phyloP scores from a whole-genome alignment of 148 eudicot genomes.

The Bassia scoparia region DNA sequence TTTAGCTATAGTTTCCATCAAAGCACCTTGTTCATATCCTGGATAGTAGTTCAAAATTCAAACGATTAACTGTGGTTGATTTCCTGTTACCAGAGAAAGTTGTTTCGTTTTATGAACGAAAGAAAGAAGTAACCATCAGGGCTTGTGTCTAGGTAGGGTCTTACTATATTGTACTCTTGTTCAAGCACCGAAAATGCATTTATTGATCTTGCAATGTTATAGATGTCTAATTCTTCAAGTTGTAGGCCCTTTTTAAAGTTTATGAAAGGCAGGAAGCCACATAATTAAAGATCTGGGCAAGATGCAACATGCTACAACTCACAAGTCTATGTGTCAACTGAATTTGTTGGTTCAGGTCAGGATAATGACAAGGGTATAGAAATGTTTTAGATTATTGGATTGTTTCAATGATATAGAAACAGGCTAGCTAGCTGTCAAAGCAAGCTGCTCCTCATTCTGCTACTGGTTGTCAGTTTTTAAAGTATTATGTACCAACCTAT shows the following conservation, averaged over 20 bases:
- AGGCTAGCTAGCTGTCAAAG: constrained; percentile 10
- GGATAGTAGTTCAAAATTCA: not conserved
- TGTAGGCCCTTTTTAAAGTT: not conserved
- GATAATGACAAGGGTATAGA: constrained; percentile 14
- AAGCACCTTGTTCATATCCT: constrained; percentile 8
- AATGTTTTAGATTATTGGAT: not conserved
- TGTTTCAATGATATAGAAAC: constrained; percentile 3
- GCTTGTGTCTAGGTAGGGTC: not conserved
- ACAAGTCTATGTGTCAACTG: not conserved
- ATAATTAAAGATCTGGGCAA: not conserved
- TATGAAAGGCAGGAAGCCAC: constrained; percentile 2
- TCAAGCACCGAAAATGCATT: not conserved
- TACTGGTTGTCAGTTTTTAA: not conserved
- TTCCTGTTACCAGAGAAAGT: not conserved
- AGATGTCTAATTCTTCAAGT: constrained; percentile 16
- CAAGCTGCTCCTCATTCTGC: not conserved
- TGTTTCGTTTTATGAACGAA: not conserved
- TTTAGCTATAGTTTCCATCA: not conserved
- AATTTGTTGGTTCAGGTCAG: constrained; percentile 18
- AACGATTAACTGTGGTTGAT: not conserved
- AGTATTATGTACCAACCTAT: not conserved
- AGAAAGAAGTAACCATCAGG: constrained; percentile 1
- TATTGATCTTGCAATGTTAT: not conserved
- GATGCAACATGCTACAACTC: constrained; percentile 6
- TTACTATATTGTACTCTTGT: not conserved